Evolutionary conservation across 2,329 filamentous ascomycete species (phyloP), one percentile per base, ranked within the genome.

Genomic region (Colletotrichum sp.): DNA sequence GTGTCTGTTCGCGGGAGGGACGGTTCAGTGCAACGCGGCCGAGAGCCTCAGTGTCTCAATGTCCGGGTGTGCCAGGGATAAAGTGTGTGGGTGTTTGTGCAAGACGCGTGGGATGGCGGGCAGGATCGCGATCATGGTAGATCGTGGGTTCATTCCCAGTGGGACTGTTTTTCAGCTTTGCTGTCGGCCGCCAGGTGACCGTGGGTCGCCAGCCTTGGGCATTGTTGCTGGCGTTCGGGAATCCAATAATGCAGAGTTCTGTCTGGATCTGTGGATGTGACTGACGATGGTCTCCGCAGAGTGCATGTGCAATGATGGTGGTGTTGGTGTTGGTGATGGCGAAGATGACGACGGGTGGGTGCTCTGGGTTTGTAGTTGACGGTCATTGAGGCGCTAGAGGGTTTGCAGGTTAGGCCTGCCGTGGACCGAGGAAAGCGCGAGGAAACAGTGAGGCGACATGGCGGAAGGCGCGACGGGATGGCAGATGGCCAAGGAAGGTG

Each of bases 51-150:
- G 36, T 71, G 60, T 65, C 58, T 65, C 68, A 38, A 28, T 24
- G 15, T n/a, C 18, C 9, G 67, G 55, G 57, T 43, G 57, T 30
- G 55, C 30, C 60, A 71, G 67, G 67, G 72, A 65, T 60, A 55
- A 36, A 63, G 68, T 61, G 60, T 72, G 52, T n/a, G 61, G 52
- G 61, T 55, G 72, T 38, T 34, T 55, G 61, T 52, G 26, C 36
- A 67, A 34, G n/a, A 43, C 38, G 57, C 43, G 43, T 34, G 63
- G 72, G 28, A 43, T 38, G 67, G 32, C 58, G 43, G 38, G 26
- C 57, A 34, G 57, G 43, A 73, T 75, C 70, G 69, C 57, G 69
- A 75, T 75, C 32, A 73, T 48, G 71, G 69, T 63, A 57, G 68
- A 75, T 72, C 60, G 60, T 52, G 67, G 67, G 60, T 66, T 75